Base-by-base conservation (phyloP, 73 alveolate species). In the Paramecium tetraurelia region DNA sequence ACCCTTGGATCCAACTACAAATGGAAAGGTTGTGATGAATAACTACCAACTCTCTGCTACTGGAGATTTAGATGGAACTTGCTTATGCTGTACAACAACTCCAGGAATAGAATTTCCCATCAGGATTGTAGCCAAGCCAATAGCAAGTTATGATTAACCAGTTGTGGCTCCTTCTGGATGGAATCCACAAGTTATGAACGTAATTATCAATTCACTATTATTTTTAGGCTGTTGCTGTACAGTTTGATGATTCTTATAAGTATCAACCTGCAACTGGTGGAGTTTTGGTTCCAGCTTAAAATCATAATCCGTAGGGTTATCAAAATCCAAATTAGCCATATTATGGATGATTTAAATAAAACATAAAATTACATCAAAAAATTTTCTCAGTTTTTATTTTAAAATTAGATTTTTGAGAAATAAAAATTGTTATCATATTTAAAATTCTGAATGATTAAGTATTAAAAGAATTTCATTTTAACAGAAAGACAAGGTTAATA, bases 171-270 rank as follows among this genome's bases (percentile, higher is more conserved):
- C 90, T 18, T 46, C 27, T 24, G 90, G 90, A 7, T 80, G 90
- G 90, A 80, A 80, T 44, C 90, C 90, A n/a, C 21, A 80, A 80
- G 90, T 80, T 22, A 72, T 72, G 68, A 36, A 72, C 16, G 86
- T 72, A 72, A 33, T 16, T 2, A 1, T 68, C 5, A 48, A 35
- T 20, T 24, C 5, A 21, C 16, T 70, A n/a, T 12, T 70, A 8
- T 8, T 4, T 24, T 72, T 72, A 72, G 86, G 21, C 68, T 29
- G 31, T n/a, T 16, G 2, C n/a, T 29, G 50, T 72, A 1, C 21
- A 35, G 18, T 72, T 72, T 72, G 5, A 36, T 12, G 86, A 72
- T 38, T 9, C 40, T 14, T 18, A 35, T n/a, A 36, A 9, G 16
- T 72, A 72, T 36, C 10, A 72, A n/a, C 86, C 86, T 29, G 85